A percentile compares a stretch with the other conserved stretches of the same genome.
Conservation (phyloP, 106 monocot species). For the Allium cepa region DNA sequence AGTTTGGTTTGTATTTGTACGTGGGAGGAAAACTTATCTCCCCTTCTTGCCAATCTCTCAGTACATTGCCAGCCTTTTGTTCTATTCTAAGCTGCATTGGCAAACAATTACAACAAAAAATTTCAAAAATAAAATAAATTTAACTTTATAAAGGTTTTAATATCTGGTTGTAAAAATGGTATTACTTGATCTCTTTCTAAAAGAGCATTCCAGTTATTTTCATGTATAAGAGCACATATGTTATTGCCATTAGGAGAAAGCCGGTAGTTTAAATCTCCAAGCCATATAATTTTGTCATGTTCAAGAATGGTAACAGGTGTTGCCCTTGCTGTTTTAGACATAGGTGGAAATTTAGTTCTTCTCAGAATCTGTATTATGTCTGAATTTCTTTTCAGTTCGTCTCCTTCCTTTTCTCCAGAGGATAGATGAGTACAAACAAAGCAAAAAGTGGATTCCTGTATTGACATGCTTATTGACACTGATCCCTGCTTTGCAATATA, state of each 20-base stretch:
- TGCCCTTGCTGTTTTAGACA: not conserved
- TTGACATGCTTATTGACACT: slow-evolving; percentile 50
- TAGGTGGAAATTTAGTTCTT: slow-evolving; percentile 24
- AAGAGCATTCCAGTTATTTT: slow-evolving; percentile 21
- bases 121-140: not conserved
- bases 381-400: slow-evolving; percentile 34
- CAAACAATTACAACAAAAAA: not conserved
- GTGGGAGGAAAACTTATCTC: slow-evolving; percentile 44
- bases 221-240: slow-evolving; percentile 13
- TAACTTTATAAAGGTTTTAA: not conserved
- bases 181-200: slow-evolving; percentile 29
- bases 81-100: slow-evolving; percentile 28
- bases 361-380: slow-evolving; percentile 50
- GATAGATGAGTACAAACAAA: slow-evolving; percentile 61
- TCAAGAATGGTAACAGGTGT: slow-evolving; percentile 34
- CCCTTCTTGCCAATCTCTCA: slow-evolving; percentile 39
- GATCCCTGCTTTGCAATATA: slow-evolving; percentile 28
- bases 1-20: slow-evolving; percentile 38
- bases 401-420: slow-evolving; percentile 53
- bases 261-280: slow-evolving; percentile 11
- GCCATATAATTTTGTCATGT: slow-evolving; percentile 27
- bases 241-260: slow-evolving; percentile 3
- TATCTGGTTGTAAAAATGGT: not conserved
- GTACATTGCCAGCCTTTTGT: slow-evolving; percentile 26
- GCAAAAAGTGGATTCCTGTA: slow-evolving; percentile 34